phyloP scores from a whole-genome alignment of 2,329 filamentous ascomycete genomes.

The Proliferodiscus dingleyae region DNA sequence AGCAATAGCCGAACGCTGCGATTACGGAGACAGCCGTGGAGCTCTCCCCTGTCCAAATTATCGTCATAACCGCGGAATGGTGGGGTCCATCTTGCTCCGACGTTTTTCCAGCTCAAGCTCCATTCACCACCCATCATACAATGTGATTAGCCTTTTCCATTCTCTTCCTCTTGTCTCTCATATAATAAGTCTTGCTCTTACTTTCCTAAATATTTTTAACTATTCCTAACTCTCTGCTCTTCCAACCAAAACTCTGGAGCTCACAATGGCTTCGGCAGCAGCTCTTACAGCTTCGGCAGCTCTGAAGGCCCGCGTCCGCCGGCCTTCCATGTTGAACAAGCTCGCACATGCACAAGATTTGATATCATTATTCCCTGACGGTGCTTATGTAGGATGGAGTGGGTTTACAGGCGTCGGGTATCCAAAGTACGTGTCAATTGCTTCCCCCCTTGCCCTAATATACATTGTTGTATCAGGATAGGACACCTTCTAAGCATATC shows the following conservation, averaged over 20 bases:
- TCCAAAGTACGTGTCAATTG: constrained; percentile 60
- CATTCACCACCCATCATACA: constrained; percentile 15
- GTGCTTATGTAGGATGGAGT: constrained; percentile 84
- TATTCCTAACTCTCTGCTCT: background rate
- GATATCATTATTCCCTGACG: constrained; percentile 75
- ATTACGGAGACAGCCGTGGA: constrained; percentile 9
- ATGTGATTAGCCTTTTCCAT: constrained; percentile 1
- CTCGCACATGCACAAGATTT: constrained; percentile 74
- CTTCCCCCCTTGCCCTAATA: background rate
- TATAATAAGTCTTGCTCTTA: background rate
- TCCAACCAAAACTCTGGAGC: background rate
- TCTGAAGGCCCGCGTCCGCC: constrained; percentile 68
- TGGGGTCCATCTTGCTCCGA: constrained; percentile 6
- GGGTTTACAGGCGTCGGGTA: constrained; percentile 89
- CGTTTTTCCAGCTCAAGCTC: constrained; percentile 7
- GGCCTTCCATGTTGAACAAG: constrained; percentile 75
- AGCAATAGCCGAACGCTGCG: constrained; percentile 15
- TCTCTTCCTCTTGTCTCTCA: background rate
- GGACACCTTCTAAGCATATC: constrained; percentile 8
- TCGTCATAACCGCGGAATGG: constrained; percentile 2
- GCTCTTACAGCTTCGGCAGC: constrained; percentile 38
- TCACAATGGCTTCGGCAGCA: constrained; percentile 25
- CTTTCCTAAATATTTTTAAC: background rate
- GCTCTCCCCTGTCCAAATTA: background rate
- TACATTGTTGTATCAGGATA: too few relatives aligned